A percentile compares a stretch with the other conserved stretches of the same genome.
Conservation (phyloP, 2,329 filamentous ascomycete species). For the Aureobasidium sp. region DNA sequence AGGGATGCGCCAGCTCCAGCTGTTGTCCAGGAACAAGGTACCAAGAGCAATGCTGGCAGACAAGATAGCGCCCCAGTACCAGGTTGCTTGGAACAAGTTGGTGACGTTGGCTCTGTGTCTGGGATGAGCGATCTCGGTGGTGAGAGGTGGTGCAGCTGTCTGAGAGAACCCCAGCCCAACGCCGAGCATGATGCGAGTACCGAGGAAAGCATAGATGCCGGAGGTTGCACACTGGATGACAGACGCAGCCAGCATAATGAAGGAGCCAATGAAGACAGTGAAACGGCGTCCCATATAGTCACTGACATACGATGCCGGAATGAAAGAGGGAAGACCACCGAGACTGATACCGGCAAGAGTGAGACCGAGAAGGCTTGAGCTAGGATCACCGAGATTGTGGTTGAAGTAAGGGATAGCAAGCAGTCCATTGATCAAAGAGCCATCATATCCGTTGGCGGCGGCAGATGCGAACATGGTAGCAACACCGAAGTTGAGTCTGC, state of each 20-base stretch:
- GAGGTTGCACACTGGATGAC: slow-evolving; percentile 17
- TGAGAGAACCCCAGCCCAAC: slow-evolving; percentile 26
- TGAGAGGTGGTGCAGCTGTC: slow-evolving; percentile 14
- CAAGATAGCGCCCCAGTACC: slow-evolving; percentile 20
- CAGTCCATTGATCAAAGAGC: slow-evolving; percentile 24
- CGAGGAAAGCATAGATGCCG: slow-evolving; percentile 19
- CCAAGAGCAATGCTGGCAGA: slow-evolving; percentile 19
- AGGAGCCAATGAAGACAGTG: slow-evolving; percentile 16
- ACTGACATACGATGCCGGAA: slow-evolving; percentile 18
- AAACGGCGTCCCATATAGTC: slow-evolving; percentile 20
- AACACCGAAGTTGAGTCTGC: slow-evolving; percentile 16
- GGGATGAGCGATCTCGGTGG: slow-evolving; percentile 9
- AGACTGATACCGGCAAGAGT: slow-evolving; percentile 21
- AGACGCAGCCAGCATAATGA: slow-evolving; percentile 16
- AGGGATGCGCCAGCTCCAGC: slow-evolving; percentile 22
- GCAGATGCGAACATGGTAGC: slow-evolving; percentile 18
- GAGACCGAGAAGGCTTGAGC: slow-evolving; percentile 21
- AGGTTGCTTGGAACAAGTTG: slow-evolving; percentile 23
- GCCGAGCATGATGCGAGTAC: slow-evolving; percentile 23
- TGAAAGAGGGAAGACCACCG: slow-evolving; percentile 19
- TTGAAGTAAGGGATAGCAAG: slow-evolving; percentile 31
- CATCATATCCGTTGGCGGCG: slow-evolving; percentile 24
- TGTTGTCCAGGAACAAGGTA: slow-evolving; percentile 15
- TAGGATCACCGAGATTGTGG: slow-evolving; percentile 21
- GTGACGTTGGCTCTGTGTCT: slow-evolving; percentile 22